phyloP scores from a whole-genome alignment of 345 rosid species.

The Capsella bursapastoris region DNA sequence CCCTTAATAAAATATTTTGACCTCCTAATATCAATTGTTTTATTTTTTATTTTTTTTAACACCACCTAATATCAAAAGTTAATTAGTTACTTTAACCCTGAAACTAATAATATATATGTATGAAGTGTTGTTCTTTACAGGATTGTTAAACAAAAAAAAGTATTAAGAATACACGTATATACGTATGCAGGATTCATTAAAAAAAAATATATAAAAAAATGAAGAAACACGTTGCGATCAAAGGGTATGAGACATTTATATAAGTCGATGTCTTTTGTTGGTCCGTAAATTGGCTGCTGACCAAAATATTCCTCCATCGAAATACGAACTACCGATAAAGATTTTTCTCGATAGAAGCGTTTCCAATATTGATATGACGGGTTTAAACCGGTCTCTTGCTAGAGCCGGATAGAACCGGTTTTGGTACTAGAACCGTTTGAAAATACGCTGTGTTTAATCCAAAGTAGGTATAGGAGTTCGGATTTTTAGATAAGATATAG shows the following conservation, averaged over 20 bases:
- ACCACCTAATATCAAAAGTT: background rate
- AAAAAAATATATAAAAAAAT: background rate
- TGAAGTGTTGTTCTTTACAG: background rate
- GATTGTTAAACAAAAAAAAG: background rate
- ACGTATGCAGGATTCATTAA: background rate
- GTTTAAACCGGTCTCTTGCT: background rate
- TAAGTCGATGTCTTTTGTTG: conserved; percentile 19
- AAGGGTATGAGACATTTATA: background rate
- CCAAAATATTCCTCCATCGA: background rate
- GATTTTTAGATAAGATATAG: too few relatives aligned
- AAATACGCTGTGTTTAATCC: background rate
- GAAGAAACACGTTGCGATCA: background rate
- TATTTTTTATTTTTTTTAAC: too few relatives aligned
- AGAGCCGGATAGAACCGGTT: background rate
- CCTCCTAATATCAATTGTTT: background rate
- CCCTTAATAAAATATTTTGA: background rate
- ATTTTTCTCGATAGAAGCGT: background rate
- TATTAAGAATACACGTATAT: background rate
- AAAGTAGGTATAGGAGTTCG: too few relatives aligned
- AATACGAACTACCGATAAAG: conserved; percentile 19
- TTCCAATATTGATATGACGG: background rate
- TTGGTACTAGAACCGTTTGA: background rate
- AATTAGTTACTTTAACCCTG: background rate
- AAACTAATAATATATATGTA: too few relatives aligned
- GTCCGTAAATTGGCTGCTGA: conserved; percentile 19